Evolutionary conservation across 805 yeast species (phyloP).

Genomic region (Yamadazyma nakazawae): DNA sequence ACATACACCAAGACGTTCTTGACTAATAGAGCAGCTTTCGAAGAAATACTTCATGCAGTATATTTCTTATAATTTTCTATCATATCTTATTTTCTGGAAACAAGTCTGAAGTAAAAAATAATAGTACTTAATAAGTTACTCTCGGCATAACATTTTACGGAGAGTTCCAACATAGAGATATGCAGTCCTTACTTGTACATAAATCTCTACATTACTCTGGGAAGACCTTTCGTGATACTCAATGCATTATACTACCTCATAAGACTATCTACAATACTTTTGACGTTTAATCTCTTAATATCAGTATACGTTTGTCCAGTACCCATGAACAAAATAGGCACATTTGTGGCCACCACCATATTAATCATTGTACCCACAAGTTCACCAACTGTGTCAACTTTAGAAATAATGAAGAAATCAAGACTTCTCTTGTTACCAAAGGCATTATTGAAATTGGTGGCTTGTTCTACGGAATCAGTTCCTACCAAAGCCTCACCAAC

Average conservation of each 20-base stretch:
- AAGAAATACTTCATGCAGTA: too few relatives aligned
- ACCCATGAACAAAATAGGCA: slow-evolving; percentile 93
- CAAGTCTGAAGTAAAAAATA: too few relatives aligned
- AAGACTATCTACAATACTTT: slow-evolving; percentile 85
- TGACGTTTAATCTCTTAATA: slow-evolving; percentile 82
- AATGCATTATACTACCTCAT: slow-evolving; percentile 39
- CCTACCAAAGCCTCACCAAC: slow-evolving; percentile 98
- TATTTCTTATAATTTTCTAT: too few relatives aligned
- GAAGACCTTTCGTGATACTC: too few relatives aligned
- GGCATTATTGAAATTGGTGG: slow-evolving; percentile 86
- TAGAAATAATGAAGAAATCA: slow-evolving; percentile 89
- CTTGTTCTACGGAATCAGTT: slow-evolving; percentile 95
- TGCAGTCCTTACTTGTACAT: too few relatives aligned
- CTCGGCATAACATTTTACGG: too few relatives aligned
- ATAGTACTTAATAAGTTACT: too few relatives aligned
- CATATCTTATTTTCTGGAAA: too few relatives aligned
- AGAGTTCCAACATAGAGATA: too few relatives aligned
- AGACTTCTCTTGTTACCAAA: slow-evolving; percentile 79
- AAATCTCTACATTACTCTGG: too few relatives aligned
- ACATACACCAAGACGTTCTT: too few relatives aligned
- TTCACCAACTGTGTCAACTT: slow-evolving; percentile 97
- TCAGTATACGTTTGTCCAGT: slow-evolving; percentile 97
- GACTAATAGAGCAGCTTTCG: too few relatives aligned
- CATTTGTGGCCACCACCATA: slow-evolving; percentile 94
- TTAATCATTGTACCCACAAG: slow-evolving; percentile 95